Evolutionary conservation across 495 filamentous ascomycete genomes (phyloP).

Genomic region (Neurospora cerealis): DNA sequence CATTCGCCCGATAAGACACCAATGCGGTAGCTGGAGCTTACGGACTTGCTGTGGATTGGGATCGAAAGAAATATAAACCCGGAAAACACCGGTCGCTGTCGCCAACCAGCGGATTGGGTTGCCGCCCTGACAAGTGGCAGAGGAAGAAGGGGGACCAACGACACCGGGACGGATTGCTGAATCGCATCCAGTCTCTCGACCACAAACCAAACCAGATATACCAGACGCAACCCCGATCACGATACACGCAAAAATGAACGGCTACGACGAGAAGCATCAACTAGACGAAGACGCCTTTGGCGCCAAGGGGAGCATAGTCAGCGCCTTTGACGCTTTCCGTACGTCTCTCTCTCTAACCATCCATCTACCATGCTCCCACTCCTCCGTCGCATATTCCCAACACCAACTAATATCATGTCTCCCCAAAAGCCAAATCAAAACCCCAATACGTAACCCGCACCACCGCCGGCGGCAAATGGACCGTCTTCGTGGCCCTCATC

Average conservation of each 20-base stretch:
- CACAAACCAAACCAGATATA: background rate
- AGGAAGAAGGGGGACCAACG: background rate
- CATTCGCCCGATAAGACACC: background rate
- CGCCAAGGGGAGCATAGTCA: constrained; percentile 58
- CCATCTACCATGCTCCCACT: no score
- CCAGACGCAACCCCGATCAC: background rate
- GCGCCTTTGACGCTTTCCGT: constrained; percentile 97
- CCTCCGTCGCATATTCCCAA: background rate
- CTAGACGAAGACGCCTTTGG: constrained; percentile 72
- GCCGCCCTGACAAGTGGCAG: background rate
- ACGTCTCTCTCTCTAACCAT: constrained; percentile 27
- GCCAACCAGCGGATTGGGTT: background rate
- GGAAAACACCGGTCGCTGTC: background rate
- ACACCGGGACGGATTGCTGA: background rate
- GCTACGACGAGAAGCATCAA: constrained; percentile 41
- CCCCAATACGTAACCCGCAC: constrained; percentile 78
- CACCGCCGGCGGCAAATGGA: constrained; percentile 82
- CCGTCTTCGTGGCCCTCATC: constrained; percentile 66
- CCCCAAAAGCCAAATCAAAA: constrained; percentile 76
- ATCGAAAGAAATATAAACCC: background rate
- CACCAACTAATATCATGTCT: constrained; percentile 17
- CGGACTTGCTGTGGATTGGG: background rate
- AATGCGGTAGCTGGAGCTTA: background rate
- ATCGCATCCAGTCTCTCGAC: background rate
- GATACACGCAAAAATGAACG: constrained; percentile 33